A percentile compares a stretch with the other conserved stretches of the same genome.
These are phyloP conservation scores for Tricholoma sp. DNA, from an alignment of 768 basidiomycete species.

Conservation along the genomic window DNA sequence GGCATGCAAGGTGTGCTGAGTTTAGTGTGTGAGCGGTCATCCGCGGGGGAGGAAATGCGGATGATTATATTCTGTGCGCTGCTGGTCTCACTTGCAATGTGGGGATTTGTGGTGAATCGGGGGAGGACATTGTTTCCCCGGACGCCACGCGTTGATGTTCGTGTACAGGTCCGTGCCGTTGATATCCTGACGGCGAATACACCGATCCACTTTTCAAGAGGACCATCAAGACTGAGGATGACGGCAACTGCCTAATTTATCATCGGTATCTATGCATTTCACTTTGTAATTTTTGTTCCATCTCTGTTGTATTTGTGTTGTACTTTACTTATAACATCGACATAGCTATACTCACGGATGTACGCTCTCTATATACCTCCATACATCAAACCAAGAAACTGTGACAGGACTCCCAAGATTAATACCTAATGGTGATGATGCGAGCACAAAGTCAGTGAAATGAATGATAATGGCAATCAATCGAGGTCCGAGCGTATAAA, in stretches of 20 bases:
- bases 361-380: background rate
- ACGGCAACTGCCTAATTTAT: constrained; percentile 8
- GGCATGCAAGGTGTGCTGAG: constrained; percentile 37
- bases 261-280: background rate
- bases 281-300: background rate
- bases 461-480: background rate
- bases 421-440: background rate
- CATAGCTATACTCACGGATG: background rate
- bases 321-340: background rate
- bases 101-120: constrained; percentile 34
- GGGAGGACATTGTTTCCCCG: background rate
- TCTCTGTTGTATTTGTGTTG: background rate
- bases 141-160: background rate
- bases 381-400: background rate
- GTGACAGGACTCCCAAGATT: background rate
- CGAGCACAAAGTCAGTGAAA: background rate
- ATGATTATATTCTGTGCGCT: constrained; percentile 50
- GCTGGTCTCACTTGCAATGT: constrained; percentile 43
- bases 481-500: background rate
- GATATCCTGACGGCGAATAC: background rate
- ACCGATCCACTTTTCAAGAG: constrained; percentile 4
- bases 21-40: constrained; percentile 50
- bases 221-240: background rate
- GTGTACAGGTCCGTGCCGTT: background rate
- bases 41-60: constrained; percentile 66